These are phyloP conservation scores for Podila minutissima DNA, from an alignment of 192 early-diverging fungal species.

Conservation along the genomic window DNA sequence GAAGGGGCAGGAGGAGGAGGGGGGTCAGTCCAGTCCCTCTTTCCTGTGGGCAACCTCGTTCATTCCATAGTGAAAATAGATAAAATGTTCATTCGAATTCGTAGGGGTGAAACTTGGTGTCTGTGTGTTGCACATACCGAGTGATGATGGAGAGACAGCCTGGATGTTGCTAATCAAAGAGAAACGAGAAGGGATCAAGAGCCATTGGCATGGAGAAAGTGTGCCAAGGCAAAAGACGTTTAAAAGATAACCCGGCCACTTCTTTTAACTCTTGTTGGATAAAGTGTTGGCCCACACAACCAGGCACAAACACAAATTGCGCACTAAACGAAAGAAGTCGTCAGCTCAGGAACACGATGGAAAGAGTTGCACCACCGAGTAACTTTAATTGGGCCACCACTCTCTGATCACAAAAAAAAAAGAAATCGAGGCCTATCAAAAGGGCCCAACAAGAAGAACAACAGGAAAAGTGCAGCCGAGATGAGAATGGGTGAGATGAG, in stretches of 20 bases:
- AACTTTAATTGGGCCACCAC: not conserved
- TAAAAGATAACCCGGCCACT: not conserved
- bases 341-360: conserved; percentile 4
- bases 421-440: no score
- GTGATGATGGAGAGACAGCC: no score
- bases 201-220: not conserved
- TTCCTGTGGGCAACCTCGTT: no score
- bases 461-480: not conserved
- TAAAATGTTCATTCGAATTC: no score
- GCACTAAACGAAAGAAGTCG: not conserved
- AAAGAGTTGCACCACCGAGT: not conserved
- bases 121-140: no score
- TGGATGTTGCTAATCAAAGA: not conserved
- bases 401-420: no score
- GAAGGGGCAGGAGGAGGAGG: not conserved
- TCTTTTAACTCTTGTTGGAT: not conserved
- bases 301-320: no score
- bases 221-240: not conserved
- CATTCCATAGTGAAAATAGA: no score
- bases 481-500: not conserved
- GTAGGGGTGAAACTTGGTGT: not conserved
- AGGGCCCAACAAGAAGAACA: no score
- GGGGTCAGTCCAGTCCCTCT: no score
- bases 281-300: not conserved
- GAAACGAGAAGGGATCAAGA: not conserved